Evolutionary conservation across 2,329 filamentous ascomycete species (phyloP).

Genomic region (Plenodomus biglobosus): DNA sequence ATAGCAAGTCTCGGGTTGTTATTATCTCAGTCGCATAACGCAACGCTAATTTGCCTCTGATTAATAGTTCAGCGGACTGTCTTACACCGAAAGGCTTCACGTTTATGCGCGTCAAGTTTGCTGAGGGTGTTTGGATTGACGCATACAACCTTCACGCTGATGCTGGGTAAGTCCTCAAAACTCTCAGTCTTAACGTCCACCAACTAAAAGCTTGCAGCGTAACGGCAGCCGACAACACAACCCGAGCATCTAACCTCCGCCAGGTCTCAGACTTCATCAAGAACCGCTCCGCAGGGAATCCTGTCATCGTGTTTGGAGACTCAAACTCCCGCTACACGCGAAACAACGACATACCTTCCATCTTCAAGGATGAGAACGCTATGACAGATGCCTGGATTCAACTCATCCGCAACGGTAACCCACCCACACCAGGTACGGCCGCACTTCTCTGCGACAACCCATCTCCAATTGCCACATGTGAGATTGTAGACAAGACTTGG

Average conservation of each 20-base stretch:
- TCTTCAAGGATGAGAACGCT: constrained; percentile 55
- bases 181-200: not conserved
- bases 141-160: constrained; percentile 69
- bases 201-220: constrained; percentile 34
- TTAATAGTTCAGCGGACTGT: constrained; percentile 57
- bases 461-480: constrained; percentile 55
- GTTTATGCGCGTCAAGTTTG: constrained; percentile 61
- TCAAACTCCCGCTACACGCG: constrained; percentile 67
- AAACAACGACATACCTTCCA: constrained; percentile 53
- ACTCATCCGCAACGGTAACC: constrained; percentile 43
- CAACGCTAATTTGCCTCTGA: not conserved
- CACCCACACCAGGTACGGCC: constrained; percentile 25
- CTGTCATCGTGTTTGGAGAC: constrained; percentile 66
- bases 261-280: constrained; percentile 63
- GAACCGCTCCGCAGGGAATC: constrained; percentile 58
- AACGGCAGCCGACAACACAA: constrained; percentile 54
- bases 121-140: constrained; percentile 60
- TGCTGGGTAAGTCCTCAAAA: constrained; percentile 53
- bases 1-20: not conserved
- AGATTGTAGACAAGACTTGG: constrained; percentile 68
- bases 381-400: constrained; percentile 64
- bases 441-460: constrained; percentile 60
- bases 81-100: constrained; percentile 71
- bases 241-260: constrained; percentile 61
- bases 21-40: not conserved